Base-by-base conservation (phyloP, 345 rosid genomes). In the Hevea brasiliensis region DNA sequence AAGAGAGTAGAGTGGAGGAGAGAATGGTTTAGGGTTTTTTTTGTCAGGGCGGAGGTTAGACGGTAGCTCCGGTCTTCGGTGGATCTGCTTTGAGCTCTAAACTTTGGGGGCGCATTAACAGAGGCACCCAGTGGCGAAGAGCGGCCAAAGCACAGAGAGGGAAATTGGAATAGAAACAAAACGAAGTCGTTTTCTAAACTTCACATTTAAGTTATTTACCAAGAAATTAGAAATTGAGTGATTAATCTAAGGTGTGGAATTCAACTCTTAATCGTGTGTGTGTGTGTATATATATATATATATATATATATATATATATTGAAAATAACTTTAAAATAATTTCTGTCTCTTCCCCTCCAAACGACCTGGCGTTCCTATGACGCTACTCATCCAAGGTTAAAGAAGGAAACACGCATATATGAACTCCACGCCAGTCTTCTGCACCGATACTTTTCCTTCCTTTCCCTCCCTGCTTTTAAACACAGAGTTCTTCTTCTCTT, bases 391-490 rank as follows among this genome's bases (percentile, higher is more conserved):
- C 48, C 6, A 3, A 57, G 9, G 4, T 21, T 7, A 20, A 6
- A 23, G 12, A 50, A 50, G 14, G n/a, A 18, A 7, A 50, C 55
- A 32, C 6, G n/a, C 17, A 50, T 32, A 61, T 61, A 35, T 3
- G 18, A 32, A 18, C 45, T 13, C 44, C 3, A 35, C 45, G 45
- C 18, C 24, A 15, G 15, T 55, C 23, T 4, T 12, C 0, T 8
- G 20, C n/a, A 12, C 18, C 20, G 14, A 15, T 0, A 15, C 3
- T 1, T 3, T 57, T 24, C 8, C 1, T 37, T 37, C n/a, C 26
- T 62, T 62, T 40, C 48, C 67, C 67, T 61, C 67, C 7, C 67
- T 62, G 9, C 67, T 3, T 62, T 62, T 62, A 18, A 61, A 26
- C 65, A 17, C 44, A 18, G 23, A 18, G 23, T 50, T 7, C 17